Percentiles rank a stretch among this genome's conserved stretches.
These are phyloP conservation scores for Nidularia pulvinata DNA, from an alignment of 768 basidiomycete genomes.

Conservation along the genomic window DNA sequence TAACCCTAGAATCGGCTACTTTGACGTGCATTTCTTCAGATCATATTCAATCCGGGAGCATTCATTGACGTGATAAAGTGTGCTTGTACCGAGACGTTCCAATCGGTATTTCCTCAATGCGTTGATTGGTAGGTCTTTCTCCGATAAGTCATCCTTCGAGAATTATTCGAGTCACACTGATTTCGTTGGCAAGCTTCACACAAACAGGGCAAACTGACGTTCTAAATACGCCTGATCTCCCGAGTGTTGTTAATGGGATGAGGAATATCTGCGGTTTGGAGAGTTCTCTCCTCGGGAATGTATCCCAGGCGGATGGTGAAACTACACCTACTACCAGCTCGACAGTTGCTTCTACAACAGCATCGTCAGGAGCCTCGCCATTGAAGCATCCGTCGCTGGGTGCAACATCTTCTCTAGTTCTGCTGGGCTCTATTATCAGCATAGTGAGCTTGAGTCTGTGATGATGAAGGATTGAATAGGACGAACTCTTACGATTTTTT, in stretches of 20 bases:
- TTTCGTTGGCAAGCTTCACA: slow-evolving; percentile 39
- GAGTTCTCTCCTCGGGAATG: slow-evolving; percentile 53
- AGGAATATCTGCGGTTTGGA: slow-evolving; percentile 49
- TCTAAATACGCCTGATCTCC: slow-evolving; percentile 43
- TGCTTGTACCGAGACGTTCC: slow-evolving; percentile 50
- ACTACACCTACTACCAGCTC: neutral
- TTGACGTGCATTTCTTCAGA: slow-evolving; percentile 23
- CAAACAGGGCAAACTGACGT: slow-evolving; percentile 56
- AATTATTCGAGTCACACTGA: neutral
- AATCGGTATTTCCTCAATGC: slow-evolving; percentile 58
- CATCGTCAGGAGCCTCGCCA: neutral
- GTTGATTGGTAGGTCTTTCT: slow-evolving; percentile 53
- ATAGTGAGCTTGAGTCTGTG: too few species aligned
- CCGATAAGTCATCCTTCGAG: too few species aligned
- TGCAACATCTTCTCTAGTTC: neutral
- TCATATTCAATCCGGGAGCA: slow-evolving; percentile 63
- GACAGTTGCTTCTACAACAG: neutral
- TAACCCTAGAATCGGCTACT: too few species aligned
- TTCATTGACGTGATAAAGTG: slow-evolving; percentile 66
- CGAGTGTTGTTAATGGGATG: slow-evolving; percentile 47
- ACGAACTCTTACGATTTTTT: too few species aligned
- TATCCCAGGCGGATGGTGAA: slow-evolving; percentile 30
- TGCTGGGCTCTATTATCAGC: neutral
- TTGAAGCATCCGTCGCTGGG: neutral
- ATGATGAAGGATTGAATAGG: too few species aligned